These are phyloP conservation scores for Fusarium concolor DNA, from an alignment of 2,329 filamentous ascomycete species.

Conservation along the genomic window DNA sequence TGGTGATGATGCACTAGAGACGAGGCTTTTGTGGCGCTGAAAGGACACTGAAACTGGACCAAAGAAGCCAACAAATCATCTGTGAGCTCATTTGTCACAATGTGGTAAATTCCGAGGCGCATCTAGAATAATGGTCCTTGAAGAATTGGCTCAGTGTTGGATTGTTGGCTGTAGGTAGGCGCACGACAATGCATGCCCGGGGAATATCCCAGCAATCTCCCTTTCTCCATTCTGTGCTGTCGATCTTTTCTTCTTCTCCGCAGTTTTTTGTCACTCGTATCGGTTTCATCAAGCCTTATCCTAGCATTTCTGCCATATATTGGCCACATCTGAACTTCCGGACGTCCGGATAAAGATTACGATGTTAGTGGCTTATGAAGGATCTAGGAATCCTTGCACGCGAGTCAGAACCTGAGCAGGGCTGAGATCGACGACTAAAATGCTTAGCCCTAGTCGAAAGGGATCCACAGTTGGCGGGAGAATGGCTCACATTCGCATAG, in stretches of 20 bases:
- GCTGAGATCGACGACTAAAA: constrained; percentile 16
- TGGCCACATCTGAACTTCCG: not conserved
- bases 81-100: not conserved
- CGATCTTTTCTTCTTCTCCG: not conserved
- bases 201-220: not conserved
- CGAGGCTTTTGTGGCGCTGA: constrained; percentile 3
- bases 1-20: not conserved
- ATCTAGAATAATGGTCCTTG: not conserved
- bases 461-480: not conserved
- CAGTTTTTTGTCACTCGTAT: not conserved
- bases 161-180: not conserved
- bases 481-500: constrained; percentile 1
- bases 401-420: constrained; percentile 10
- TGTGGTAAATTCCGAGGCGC: not conserved
- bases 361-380: not conserved
- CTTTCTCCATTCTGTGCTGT: not conserved
- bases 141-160: not conserved
- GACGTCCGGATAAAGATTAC: constrained; percentile 6
- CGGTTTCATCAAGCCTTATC: not conserved
- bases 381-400: not conserved
- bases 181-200: constrained; percentile 1
- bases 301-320: not conserved
- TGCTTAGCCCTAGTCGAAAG: not conserved
- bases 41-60: not conserved
- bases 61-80: not conserved